Conservation (phyloP, 495 filamentous ascomycete genomes). For the Aspergillus conjunctus region DNA sequence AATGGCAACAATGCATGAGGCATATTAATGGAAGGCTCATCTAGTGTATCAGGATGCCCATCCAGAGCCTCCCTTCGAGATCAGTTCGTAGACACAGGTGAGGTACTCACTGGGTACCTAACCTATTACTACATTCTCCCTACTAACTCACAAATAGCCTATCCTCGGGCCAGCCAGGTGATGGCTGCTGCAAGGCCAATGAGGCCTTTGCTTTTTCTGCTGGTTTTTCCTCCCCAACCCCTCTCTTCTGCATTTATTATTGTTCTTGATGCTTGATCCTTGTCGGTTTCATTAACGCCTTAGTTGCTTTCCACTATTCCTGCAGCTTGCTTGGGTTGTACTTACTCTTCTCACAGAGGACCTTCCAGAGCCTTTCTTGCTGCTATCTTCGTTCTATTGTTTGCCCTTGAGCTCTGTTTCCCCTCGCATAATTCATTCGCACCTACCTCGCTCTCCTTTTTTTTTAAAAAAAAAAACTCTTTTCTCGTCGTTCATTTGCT, state of each 20-base stretch:
- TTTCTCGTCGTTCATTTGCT: conserved; percentile 2
- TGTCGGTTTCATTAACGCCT: conserved; percentile 16
- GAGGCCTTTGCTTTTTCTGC: background rate
- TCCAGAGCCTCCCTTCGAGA: too few relatives aligned
- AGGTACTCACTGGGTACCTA: too few relatives aligned
- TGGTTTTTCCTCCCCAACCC: background rate
- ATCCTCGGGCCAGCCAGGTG: background rate
- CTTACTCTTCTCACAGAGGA: conserved; percentile 16
- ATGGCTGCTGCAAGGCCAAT: background rate
- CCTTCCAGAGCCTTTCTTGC: conserved; percentile 12
- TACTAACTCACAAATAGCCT: too few relatives aligned
- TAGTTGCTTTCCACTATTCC: conserved; percentile 23
- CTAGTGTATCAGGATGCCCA: too few relatives aligned
- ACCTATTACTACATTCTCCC: too few relatives aligned
- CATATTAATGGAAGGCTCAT: too few relatives aligned
- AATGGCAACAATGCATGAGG: too few relatives aligned
- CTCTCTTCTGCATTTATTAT: conserved; percentile 1
- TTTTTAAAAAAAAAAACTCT: background rate
- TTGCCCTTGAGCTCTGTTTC: conserved; percentile 8
- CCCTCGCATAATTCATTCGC: background rate
- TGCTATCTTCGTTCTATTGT: conserved; percentile 15
- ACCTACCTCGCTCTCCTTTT: background rate
- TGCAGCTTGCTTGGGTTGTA: conserved; percentile 24
- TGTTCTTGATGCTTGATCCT: conserved; percentile 21
- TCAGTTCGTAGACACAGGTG: too few relatives aligned